phyloP scores from a whole-genome alignment of 352 stramenopile species.

The Phytophthora megakarya region DNA sequence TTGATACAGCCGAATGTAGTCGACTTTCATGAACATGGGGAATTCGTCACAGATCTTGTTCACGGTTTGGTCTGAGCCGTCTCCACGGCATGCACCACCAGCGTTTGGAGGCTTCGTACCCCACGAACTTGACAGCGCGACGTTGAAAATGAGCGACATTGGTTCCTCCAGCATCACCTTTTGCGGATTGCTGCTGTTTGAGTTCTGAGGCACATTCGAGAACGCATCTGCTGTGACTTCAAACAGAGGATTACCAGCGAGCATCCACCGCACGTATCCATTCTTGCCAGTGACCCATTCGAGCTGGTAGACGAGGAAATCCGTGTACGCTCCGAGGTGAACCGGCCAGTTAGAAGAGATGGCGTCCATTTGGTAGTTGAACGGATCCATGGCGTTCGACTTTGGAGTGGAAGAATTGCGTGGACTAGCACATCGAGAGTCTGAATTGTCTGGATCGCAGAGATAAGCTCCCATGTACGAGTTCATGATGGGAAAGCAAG shows the following conservation, averaged over 20 bases:
- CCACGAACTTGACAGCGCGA: slow-evolving; percentile 87
- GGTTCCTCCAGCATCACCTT: slow-evolving; percentile 92
- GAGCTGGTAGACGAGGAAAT: slow-evolving; percentile 52
- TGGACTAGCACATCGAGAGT: slow-evolving; percentile 46
- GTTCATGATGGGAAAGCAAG: slow-evolving; percentile 59
- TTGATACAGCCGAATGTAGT: slow-evolving; percentile 90
- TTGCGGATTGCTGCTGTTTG: slow-evolving; percentile 55
- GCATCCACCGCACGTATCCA: slow-evolving; percentile 56
- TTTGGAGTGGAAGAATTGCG: slow-evolving; percentile 38
- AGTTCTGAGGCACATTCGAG: slow-evolving; percentile 42
- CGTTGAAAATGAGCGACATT: slow-evolving; percentile 94
- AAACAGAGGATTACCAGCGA: slow-evolving; percentile 83
- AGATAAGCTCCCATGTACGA: slow-evolving; percentile 58
- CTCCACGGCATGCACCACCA: slow-evolving; percentile 28
- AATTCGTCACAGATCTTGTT: slow-evolving; percentile 61
- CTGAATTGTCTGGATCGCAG: slow-evolving; percentile 52
- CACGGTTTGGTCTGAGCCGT: slow-evolving; percentile 41
- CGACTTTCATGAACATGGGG: slow-evolving; percentile 74
- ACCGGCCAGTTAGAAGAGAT: slow-evolving; percentile 84
- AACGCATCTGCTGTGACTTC: slow-evolving; percentile 71
- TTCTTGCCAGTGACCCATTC: slow-evolving; percentile 48
- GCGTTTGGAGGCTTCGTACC: slow-evolving; percentile 37
- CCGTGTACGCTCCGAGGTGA: slow-evolving; percentile 69
- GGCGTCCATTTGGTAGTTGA: slow-evolving; percentile 58
- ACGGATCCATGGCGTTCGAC: slow-evolving; percentile 54